A percentile compares a stretch with the other conserved stretches of the same genome.
These are phyloP conservation scores for Vitis amurensis DNA, from an alignment of 164 flowering plant species.

Conservation along the genomic window DNA sequence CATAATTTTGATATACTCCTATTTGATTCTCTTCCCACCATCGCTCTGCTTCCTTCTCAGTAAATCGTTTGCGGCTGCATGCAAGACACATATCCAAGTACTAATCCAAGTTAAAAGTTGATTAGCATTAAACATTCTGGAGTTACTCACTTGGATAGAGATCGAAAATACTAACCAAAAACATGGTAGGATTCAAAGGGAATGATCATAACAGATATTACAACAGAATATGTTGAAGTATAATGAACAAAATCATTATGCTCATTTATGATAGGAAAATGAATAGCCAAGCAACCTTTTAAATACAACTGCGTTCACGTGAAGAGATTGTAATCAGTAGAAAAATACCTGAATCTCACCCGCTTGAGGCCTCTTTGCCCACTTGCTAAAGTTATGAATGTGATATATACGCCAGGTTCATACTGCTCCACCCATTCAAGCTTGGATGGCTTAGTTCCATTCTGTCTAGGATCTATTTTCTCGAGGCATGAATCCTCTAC, in stretches of 20 bases:
- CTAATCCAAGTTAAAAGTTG: slow-evolving; percentile 1
- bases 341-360: slow-evolving; percentile 70
- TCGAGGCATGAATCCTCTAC: slow-evolving; percentile 19
- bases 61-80: slow-evolving; percentile 55
- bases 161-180: not conserved
- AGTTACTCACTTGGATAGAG: not conserved
- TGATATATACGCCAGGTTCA: slow-evolving; percentile 76
- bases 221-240: not conserved
- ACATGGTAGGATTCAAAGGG: not conserved
- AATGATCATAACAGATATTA: not conserved
- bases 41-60: slow-evolving; percentile 55
- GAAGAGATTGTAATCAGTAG: not conserved
- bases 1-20: slow-evolving; percentile 47
- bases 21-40: slow-evolving; percentile 74
- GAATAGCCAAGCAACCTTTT: not conserved
- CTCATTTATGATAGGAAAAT: not conserved
- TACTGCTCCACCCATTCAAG: slow-evolving; percentile 68
- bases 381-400: slow-evolving; percentile 42
- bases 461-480: slow-evolving; percentile 19
- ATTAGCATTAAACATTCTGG: not conserved
- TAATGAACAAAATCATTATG: too few species aligned
- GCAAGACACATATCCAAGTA: slow-evolving; percentile 8
- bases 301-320: not conserved
- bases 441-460: slow-evolving; percentile 23
- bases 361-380: slow-evolving; percentile 66